These are phyloP conservation scores for Cinchona pubescens DNA, from an alignment of 257 asterid species.

Conservation along the genomic window DNA sequence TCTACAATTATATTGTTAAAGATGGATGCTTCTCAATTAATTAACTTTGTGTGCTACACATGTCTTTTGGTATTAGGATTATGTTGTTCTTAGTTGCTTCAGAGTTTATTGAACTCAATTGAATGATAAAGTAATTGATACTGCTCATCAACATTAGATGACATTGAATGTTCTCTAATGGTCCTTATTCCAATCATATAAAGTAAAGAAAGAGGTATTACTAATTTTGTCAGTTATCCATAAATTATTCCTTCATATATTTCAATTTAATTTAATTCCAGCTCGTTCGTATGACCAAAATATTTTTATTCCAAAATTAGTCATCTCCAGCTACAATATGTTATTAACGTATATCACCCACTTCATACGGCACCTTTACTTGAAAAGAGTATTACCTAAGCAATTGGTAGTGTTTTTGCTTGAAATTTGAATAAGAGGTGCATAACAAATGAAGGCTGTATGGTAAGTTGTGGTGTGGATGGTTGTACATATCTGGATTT, in stretches of 20 bases:
- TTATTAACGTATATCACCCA: not conserved
- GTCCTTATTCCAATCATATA: not conserved
- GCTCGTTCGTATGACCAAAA: not conserved
- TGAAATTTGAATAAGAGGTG: no score
- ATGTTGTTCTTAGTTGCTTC: not conserved
- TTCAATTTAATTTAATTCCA: slow-evolving; percentile 3
- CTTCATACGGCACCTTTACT: not conserved
- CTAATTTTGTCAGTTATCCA: not conserved
- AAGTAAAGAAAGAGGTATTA: not conserved
- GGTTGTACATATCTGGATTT: not conserved
- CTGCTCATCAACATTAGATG: not conserved
- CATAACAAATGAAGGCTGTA: not conserved
- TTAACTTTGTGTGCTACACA: not conserved
- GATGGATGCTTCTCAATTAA: not conserved
- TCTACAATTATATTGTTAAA: not conserved
- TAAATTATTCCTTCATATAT: not conserved
- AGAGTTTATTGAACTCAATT: not conserved
- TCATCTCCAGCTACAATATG: not conserved
- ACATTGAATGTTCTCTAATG: not conserved
- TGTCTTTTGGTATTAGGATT: not conserved
- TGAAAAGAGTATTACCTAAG: no score
- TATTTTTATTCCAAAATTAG: not conserved
- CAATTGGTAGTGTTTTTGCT: not conserved
- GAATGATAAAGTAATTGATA: not conserved
- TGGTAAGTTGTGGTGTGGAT: not conserved